Evolutionary conservation across 208 protist species (phyloP).

Genomic region (Kentomonas sorsogonicus): DNA sequence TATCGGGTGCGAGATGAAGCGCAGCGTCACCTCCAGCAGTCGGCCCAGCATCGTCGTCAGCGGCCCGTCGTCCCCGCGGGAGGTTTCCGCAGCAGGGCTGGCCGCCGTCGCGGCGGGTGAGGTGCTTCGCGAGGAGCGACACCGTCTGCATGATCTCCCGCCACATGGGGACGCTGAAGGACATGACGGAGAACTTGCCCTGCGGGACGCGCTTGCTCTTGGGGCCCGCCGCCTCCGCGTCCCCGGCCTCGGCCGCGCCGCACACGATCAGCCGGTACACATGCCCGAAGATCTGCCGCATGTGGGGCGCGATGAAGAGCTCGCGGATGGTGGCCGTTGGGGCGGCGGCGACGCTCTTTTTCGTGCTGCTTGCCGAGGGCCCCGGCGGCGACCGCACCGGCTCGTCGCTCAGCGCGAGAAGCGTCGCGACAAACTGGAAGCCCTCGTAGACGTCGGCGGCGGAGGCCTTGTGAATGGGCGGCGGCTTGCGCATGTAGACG

Average conservation of each 20-base stretch:
- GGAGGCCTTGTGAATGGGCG: constrained; percentile 37
- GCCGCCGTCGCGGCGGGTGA: not conserved
- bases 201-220: not conserved
- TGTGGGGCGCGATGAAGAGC: constrained; percentile 53
- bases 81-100: constrained; percentile 9
- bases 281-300: constrained; percentile 48
- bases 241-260: constrained; percentile 9
- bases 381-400: constrained; percentile 17
- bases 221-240: not conserved
- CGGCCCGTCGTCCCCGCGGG: constrained; percentile 5
- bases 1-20: constrained; percentile 75
- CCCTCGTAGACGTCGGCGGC: constrained; percentile 43
- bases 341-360: not conserved
- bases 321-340: constrained; percentile 37
- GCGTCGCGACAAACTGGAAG: constrained; percentile 65
- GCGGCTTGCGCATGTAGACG: constrained; percentile 19
- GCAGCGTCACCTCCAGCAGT: constrained; percentile 76
- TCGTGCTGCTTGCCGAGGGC: not conserved
- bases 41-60: constrained; percentile 41
- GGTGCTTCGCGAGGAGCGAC: constrained; percentile 39
- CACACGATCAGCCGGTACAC: constrained; percentile 68
- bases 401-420: constrained; percentile 50
- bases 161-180: constrained; percentile 79
- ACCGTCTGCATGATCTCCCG: constrained; percentile 81
- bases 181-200: constrained; percentile 37